A percentile compares a stretch with the other conserved stretches of the same genome.
phyloP scores from a whole-genome alignment of 495 filamentous ascomycete genomes.

The Penicillium taxi region DNA sequence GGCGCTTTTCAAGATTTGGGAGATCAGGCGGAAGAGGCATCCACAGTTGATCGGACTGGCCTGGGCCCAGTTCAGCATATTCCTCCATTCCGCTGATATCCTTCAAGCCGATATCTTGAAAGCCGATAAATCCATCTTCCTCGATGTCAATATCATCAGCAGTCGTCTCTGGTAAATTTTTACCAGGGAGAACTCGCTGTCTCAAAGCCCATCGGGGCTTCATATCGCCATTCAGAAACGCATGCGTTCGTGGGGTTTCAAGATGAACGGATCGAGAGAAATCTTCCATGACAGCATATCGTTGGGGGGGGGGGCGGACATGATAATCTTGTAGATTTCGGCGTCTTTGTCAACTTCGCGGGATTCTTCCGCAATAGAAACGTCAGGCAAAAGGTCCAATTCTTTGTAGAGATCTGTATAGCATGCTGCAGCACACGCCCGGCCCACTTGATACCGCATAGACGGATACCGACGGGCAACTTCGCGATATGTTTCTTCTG shows the following conservation, averaged over 20 bases:
- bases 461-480: conserved; percentile 12
- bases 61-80: background rate
- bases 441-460: conserved; percentile 18
- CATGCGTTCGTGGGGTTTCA: conserved; percentile 8
- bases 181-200: conserved; percentile 5
- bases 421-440: conserved; percentile 21
- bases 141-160: conserved; percentile 1
- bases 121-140: background rate
- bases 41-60: conserved; percentile 2
- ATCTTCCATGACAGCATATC: conserved; percentile 22
- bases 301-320: conserved; percentile 13
- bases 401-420: conserved; percentile 24
- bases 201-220: conserved; percentile 15
- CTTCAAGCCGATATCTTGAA: background rate
- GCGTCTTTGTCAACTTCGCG: conserved; percentile 10
- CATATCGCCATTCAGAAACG: conserved; percentile 26
- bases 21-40: conserved; percentile 15
- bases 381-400: conserved; percentile 20
- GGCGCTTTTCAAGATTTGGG: conserved; percentile 17
- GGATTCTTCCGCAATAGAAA: conserved; percentile 23
- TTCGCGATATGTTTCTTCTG: conserved; percentile 26
- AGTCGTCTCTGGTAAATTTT: conserved; percentile 9
- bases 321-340: conserved; percentile 21
- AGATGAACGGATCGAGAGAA: conserved; percentile 18
- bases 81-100: conserved; percentile 1